A percentile compares a stretch with the other conserved stretches of the same genome.
phyloP scores from a whole-genome alignment of 2,329 filamentous ascomycete species.

The Fusarium buharicum region DNA sequence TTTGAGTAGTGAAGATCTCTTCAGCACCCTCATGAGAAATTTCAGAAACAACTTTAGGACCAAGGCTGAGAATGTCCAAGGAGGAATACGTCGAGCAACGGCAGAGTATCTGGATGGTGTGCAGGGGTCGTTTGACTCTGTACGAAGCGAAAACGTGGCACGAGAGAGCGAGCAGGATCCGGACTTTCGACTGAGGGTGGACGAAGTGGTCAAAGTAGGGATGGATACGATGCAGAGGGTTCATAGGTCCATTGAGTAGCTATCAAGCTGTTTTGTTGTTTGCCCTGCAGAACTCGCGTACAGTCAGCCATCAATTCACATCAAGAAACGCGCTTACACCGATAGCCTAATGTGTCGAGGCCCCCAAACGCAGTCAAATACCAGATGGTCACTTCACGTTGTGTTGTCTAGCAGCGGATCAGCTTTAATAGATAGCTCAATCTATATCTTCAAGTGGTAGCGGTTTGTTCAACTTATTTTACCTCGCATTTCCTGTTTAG shows the following conservation, averaged over 20 bases:
- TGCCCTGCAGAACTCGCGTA: too few relatives aligned
- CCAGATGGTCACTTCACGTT: too few relatives aligned
- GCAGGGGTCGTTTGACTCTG: slow-evolving; percentile 48
- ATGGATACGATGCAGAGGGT: slow-evolving; percentile 16
- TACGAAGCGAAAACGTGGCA: slow-evolving; percentile 52
- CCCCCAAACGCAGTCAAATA: too few relatives aligned
- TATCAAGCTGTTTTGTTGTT: too few relatives aligned
- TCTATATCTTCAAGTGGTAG: too few relatives aligned
- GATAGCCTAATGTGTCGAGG: too few relatives aligned
- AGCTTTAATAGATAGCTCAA: too few relatives aligned
- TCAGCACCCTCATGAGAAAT: slow-evolving; percentile 45
- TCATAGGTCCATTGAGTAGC: neutral
- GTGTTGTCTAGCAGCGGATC: too few relatives aligned
- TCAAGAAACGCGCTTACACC: too few relatives aligned
- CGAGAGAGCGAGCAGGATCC: slow-evolving; percentile 52
- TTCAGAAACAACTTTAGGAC: slow-evolving; percentile 41
- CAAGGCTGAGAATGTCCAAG: slow-evolving; percentile 39
- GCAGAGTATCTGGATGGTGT: slow-evolving; percentile 44
- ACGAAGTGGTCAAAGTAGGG: slow-evolving; percentile 2
- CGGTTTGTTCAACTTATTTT: too few relatives aligned
- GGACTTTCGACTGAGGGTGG: slow-evolving; percentile 49
- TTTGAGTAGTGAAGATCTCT: slow-evolving; percentile 45
- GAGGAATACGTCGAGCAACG: slow-evolving; percentile 28
- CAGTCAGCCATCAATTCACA: too few relatives aligned
- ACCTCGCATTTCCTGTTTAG: slow-evolving; percentile 1